Evolutionary conservation across 371 early-diverging fungal genomes (phyloP), one percentile per base, ranked within the genome.

Genomic region (Rhizomucor pusillus): DNA sequence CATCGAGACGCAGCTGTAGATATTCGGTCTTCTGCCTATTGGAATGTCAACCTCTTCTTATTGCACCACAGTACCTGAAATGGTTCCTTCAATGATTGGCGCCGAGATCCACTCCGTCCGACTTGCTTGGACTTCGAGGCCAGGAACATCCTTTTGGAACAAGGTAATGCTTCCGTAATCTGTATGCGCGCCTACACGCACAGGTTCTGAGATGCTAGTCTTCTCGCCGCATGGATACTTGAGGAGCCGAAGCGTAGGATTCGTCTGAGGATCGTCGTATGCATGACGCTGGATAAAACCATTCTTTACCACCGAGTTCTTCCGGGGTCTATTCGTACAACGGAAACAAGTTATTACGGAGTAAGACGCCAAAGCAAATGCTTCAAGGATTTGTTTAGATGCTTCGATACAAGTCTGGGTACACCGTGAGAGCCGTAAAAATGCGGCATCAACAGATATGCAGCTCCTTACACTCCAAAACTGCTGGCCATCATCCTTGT

Each of bases 101-200:
- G 85, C 89, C 0, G 84, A 67, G 11, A 89, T 74, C 85, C 86
- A 90, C 19, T 74, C 62, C 5, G 63, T 57, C 16, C 79, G 69
- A 29, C 29, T 29, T 1, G 78, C 71, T 50, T 80, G 79, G 1
- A 75, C 75, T 54, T 91, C 87, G 6, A 91, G 71, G 12, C 91
- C 91, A 11, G 80, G 79, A 25, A 83, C 76, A 44, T 87, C 82
- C 58, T 81, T 79, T 68, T 88, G 88, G 62, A 89, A 86, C 48
- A 90, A 57, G 1, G 91, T 90, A 44, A 88, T 62, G 1, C 82
- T 78, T 11, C 91, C 91, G 58, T 88, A 90, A 62, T 90, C 90
- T 2, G 85, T 78, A 43, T 86, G 84, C 4, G 57, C 22, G 79
- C 79, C 87, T 7, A 86, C 88, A 36, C 84, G 54, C 19, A 82